Evolutionary conservation across 192 early-diverging fungal species (phyloP), one percentile per base, ranked within the genome.

Genomic region (Mortierella alpina): DNA sequence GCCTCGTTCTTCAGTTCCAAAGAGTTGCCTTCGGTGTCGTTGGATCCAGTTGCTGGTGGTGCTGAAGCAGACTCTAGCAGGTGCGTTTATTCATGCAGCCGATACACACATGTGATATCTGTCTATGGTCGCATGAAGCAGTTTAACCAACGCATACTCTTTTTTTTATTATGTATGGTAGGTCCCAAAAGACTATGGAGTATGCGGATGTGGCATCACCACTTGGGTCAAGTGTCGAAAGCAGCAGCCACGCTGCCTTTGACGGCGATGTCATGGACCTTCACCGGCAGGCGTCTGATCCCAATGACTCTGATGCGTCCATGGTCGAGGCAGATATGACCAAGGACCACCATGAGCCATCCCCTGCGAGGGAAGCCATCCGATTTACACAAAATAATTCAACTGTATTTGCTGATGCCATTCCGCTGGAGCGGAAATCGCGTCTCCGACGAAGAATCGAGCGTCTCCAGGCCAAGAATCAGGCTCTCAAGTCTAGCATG

Each of bases 211-310:
- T 55, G 13, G 53, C 52, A 31, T 77, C 63, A 56, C 63, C 68
- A 44, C 47, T 69, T 15, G 65, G 54, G n/a, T 68, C 73, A 4
- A 67, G 73, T 50, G 59, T 61, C 5, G 73, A 75, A 5, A 75
- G 59, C 46, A 61, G 46, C 48, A 59, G 44, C 46, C 60, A 75
- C 52, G 66, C 48, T 23, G 45, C 52, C 52, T 75, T 76, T 68
- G 74, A 69, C 22, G 55, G 59, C 47, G 74, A 76, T 45, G 74
- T 69, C 6, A 76, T 76, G 74, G 66, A 68, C 20, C 66, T 76
- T 10, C 60, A 68, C 7, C 66, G 22, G 4, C 22, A 40, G 11
- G 42, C 53, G 14, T 52, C 41, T 12, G 64, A 66, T 42, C 41
- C 60, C 31, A 64, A 46, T 6, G 66, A 68, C 39, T 63, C 58